Percentiles rank a stretch among this genome's conserved stretches.
These are phyloP conservation scores for Phanerochaete sordida DNA, from an alignment of 768 basidiomycete species.

Conservation along the genomic window DNA sequence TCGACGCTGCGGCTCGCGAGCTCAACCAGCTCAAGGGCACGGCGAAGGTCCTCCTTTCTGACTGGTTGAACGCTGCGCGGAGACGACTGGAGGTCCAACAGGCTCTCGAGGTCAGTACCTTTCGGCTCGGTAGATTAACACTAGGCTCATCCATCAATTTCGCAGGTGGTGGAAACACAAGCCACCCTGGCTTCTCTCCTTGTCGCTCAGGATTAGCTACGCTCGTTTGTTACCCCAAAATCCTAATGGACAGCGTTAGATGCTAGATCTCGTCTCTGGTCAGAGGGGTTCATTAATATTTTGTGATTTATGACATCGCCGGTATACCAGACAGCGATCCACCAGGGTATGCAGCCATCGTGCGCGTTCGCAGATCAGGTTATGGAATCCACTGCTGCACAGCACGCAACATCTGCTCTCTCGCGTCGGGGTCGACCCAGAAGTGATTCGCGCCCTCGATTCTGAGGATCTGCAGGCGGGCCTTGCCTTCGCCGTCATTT, in stretches of 20 bases:
- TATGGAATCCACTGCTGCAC: constrained; percentile 18
- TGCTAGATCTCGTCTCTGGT: background rate
- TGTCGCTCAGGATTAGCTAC: constrained; percentile 39
- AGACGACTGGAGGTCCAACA: constrained; percentile 88
- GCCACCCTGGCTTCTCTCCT: constrained; percentile 80
- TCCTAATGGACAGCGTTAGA: constrained; percentile 10
- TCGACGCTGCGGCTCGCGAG: constrained; percentile 87
- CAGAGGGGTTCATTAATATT: background rate
- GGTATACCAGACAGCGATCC: background rate
- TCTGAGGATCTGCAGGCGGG: constrained; percentile 30
- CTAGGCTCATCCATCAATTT: too few relatives aligned
- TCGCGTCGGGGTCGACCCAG: constrained; percentile 42
- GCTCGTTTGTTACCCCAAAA: constrained; percentile 12
- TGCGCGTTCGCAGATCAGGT: too few relatives aligned
- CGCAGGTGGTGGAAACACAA: constrained; percentile 71
- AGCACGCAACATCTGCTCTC: constrained; percentile 4
- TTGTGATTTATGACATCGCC: background rate
- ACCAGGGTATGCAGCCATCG: too few relatives aligned
- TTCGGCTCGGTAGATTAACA: too few relatives aligned
- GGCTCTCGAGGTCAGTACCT: constrained; percentile 88
- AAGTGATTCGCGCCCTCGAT: constrained; percentile 61
- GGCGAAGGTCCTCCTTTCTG: constrained; percentile 66
- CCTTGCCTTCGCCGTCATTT: constrained; percentile 16
- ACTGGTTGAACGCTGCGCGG: constrained; percentile 92
- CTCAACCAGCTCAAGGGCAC: constrained; percentile 87